Evolutionary conservation across 2,329 filamentous ascomycete species (phyloP).

Genomic region (Biscogniauxia marginata): DNA sequence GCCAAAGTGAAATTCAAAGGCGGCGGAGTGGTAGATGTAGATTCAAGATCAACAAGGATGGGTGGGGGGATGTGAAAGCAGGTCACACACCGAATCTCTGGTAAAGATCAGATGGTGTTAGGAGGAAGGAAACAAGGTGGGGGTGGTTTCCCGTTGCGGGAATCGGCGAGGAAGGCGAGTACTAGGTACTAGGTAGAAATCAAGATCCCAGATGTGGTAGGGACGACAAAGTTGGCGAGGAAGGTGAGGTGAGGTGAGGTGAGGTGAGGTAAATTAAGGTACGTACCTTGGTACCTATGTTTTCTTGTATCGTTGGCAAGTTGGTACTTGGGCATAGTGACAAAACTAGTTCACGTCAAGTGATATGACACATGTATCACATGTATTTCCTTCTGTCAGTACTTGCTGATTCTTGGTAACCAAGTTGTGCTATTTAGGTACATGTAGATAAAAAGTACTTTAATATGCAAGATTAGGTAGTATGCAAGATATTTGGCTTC

Average conservation of each 20-base stretch:
- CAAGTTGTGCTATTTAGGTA: too few relatives aligned
- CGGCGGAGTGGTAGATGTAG: too few relatives aligned
- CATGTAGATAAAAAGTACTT: too few relatives aligned
- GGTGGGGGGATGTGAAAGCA: slow-evolving; percentile 2
- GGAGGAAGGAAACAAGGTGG: neutral
- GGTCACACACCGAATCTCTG: slow-evolving; percentile 12
- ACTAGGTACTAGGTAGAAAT: neutral
- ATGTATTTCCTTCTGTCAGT: too few relatives aligned
- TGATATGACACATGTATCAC: too few relatives aligned
- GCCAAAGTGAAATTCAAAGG: too few relatives aligned
- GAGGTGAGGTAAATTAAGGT: neutral
- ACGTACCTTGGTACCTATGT: too few relatives aligned
- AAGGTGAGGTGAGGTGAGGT: neutral
- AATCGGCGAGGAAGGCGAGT: neutral
- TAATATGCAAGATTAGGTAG: too few relatives aligned
- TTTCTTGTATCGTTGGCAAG: too few relatives aligned
- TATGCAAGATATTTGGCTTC: too few relatives aligned
- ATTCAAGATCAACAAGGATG: neutral
- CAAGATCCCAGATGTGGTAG: neutral
- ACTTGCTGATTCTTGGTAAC: too few relatives aligned
- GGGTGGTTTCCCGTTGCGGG: neutral
- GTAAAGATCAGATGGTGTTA: neutral
- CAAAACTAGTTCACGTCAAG: too few relatives aligned
- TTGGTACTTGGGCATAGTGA: neutral
- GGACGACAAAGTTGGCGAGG: neutral